Conservation (phyloP, 345 rosid species). For the Gossypium raimondii region DNA sequence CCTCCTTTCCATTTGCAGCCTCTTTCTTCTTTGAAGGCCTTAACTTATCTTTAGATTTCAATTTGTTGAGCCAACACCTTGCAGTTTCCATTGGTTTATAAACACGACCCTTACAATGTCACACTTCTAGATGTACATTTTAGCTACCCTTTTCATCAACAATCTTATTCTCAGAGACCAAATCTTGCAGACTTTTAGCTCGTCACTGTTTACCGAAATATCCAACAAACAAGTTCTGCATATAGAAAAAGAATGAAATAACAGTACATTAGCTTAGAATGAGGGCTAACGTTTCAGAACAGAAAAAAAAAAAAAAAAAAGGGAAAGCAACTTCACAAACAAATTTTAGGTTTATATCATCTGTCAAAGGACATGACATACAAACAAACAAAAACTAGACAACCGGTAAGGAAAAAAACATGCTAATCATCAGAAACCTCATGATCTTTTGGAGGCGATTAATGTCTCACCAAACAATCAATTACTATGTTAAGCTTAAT, state of each 20-base stretch:
- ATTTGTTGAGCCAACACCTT: slow-evolving; percentile 71
- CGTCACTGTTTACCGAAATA: slow-evolving; percentile 9
- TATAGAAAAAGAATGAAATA: slow-evolving; percentile 11
- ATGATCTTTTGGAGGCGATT: neutral
- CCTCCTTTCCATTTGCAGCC: slow-evolving; percentile 53
- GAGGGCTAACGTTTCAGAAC: neutral
- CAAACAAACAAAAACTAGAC: slow-evolving; percentile 4
- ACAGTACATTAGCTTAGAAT: slow-evolving; percentile 17
- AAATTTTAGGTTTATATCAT: slow-evolving; percentile 5
- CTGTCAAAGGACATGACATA: slow-evolving; percentile 4
- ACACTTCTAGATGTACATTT: slow-evolving; percentile 19
- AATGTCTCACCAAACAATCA: neutral
- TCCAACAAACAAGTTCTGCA: slow-evolving; percentile 22
- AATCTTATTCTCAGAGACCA: slow-evolving; percentile 8
- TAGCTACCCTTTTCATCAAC: slow-evolving; percentile 20
- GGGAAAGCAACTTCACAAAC: neutral
- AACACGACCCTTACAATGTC: slow-evolving; percentile 8
- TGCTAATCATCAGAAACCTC: neutral
- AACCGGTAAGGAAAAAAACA: neutral
- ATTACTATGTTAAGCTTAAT: neutral
- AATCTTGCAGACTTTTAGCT: neutral
- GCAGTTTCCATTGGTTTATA: slow-evolving; percentile 57
- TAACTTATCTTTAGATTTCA: slow-evolving; percentile 61
- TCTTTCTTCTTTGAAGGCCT: slow-evolving; percentile 73
- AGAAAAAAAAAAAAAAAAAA: no score